Conservation (phyloP, 768 basidiomycete species). For the Boletus bicolor region DNA sequence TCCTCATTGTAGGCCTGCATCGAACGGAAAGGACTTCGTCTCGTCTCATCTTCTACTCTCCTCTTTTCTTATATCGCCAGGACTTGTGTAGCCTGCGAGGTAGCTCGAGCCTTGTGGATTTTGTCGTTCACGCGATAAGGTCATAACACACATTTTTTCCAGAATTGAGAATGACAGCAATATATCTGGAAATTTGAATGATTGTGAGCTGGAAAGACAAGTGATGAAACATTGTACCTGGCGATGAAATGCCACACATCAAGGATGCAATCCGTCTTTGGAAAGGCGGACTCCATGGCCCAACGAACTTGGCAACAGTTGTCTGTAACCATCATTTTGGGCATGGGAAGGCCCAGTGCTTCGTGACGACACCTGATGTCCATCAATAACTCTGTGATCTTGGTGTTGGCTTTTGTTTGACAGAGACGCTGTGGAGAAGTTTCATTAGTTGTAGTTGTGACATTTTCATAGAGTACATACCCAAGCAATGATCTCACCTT, state of each 20-base stretch:
- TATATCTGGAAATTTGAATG: conserved; percentile 6
- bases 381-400: neutral
- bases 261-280: neutral
- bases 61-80: too few relatives aligned
- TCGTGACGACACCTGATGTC: neutral
- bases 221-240: too few relatives aligned
- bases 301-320: conserved; percentile 22
- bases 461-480: too few relatives aligned
- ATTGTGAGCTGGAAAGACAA: neutral
- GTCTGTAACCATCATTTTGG: conserved; percentile 14
- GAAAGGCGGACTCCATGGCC: conserved; percentile 5
- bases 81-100: too few relatives aligned
- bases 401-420: neutral
- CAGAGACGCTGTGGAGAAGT: neutral
- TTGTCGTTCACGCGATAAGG: too few relatives aligned
- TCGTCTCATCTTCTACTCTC: too few relatives aligned
- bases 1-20: too few relatives aligned
- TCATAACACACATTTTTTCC: conserved; percentile 9
- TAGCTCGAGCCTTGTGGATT: too few relatives aligned
- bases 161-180: conserved; percentile 7
- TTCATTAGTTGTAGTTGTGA: too few relatives aligned
- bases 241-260: conserved; percentile 23
- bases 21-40: too few relatives aligned
- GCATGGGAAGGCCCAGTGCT: neutral
- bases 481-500: too few relatives aligned